Evolutionary conservation across 495 filamentous ascomycete genomes (phyloP).

Genomic region (Terfezia claveryi): DNA sequence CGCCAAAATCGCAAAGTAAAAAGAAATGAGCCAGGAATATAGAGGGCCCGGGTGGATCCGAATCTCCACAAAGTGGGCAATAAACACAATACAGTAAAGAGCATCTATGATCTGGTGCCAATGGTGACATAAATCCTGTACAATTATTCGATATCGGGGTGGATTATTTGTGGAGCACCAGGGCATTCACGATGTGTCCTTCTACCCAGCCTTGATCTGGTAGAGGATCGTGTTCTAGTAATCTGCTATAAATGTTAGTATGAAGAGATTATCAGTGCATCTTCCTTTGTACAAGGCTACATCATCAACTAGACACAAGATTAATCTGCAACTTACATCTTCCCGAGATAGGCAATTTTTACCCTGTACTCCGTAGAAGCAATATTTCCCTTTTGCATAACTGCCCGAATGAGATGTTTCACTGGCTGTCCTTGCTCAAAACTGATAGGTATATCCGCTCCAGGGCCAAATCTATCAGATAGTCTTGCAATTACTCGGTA

Average conservation of each 20-base stretch:
- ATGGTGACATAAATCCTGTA: neutral
- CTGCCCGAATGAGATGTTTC: slow-evolving; percentile 34
- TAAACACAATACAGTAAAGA: neutral
- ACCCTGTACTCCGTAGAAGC: slow-evolving; percentile 15
- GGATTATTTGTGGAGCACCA: slow-evolving; percentile 39
- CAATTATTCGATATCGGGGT: neutral
- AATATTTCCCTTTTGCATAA: slow-evolving; percentile 36
- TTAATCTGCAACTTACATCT: slow-evolving; percentile 22
- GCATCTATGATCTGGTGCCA: neutral
- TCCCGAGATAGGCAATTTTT: slow-evolving; percentile 57
- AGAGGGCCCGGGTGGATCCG: neutral
- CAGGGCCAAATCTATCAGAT: slow-evolving; percentile 35
- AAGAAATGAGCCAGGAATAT: neutral
- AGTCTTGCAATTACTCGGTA: slow-evolving; percentile 41
- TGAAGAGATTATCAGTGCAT: neutral
- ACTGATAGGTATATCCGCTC: slow-evolving; percentile 38
- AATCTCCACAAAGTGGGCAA: neutral
- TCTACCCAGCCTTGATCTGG: slow-evolving; percentile 50
- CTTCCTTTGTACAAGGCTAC: too few relatives aligned
- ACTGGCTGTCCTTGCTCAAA: slow-evolving; percentile 41
- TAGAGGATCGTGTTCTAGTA: slow-evolving; percentile 44
- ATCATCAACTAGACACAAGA: neutral
- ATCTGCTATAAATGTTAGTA: slow-evolving; percentile 3
- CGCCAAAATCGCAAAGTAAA: slow-evolving; percentile 1
- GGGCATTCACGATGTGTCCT: slow-evolving; percentile 56